Conservation (phyloP, 1,284 basidiomycete genomes). For the Leucoagaricus sp. region DNA sequence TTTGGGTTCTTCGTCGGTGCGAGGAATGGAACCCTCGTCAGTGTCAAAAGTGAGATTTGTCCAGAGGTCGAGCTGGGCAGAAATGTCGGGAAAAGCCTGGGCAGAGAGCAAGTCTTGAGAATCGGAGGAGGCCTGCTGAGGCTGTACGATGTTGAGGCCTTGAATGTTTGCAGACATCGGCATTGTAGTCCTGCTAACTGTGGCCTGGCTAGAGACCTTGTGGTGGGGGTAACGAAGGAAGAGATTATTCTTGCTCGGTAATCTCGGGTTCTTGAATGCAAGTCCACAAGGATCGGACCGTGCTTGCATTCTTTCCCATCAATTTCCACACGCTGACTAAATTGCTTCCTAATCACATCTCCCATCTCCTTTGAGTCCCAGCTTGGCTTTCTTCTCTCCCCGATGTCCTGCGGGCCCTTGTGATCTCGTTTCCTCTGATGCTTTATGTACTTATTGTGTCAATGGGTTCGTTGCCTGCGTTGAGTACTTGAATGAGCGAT, state of each 20-base stretch:
- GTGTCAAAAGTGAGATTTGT: conserved; percentile 79
- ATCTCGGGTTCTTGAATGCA: conserved; percentile 13
- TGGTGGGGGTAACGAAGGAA: conserved; percentile 19
- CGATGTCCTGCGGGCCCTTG: background rate
- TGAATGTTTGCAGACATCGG: conserved; percentile 61
- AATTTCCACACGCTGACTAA: conserved; percentile 15
- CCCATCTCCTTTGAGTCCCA: background rate
- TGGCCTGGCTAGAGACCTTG: conserved; percentile 12
- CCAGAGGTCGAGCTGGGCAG: conserved; percentile 83
- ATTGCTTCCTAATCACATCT: conserved; percentile 7
- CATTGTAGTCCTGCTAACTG: conserved; percentile 2
- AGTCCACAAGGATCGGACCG: conserved; percentile 8
- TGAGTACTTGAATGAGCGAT: background rate
- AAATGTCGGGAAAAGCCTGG: conserved; percentile 68
- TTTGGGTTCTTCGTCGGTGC: conserved; percentile 38
- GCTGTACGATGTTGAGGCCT: conserved; percentile 76
- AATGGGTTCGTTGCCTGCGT: background rate
- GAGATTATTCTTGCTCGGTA: conserved; percentile 4
- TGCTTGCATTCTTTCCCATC: conserved; percentile 1
- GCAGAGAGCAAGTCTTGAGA: conserved; percentile 61
- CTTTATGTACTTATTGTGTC: background rate
- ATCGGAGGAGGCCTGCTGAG: conserved; percentile 45
- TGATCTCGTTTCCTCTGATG: background rate
- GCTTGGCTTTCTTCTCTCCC: background rate
- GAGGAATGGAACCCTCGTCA: conserved; percentile 54